These are phyloP conservation scores for Naematelia aurantialba DNA, from an alignment of 768 basidiomycete genomes.

Conservation along the genomic window DNA sequence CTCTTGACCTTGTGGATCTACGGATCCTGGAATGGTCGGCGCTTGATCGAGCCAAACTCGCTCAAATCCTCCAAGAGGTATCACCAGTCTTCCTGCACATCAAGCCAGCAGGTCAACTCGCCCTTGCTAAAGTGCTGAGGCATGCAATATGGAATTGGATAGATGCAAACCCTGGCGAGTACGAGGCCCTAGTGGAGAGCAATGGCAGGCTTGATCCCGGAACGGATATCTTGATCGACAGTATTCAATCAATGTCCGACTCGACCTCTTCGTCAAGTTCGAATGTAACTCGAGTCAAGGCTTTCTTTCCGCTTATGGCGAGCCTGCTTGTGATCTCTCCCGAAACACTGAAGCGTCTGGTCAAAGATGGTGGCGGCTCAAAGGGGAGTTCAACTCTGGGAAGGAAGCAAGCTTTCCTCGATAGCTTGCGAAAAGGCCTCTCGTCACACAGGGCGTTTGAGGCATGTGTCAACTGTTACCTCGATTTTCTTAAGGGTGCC, in stretches of 20 bases:
- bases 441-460: constrained; percentile 61
- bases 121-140: constrained; percentile 68
- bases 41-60: constrained; percentile 65
- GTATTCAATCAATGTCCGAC: constrained; percentile 58
- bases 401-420: constrained; percentile 47
- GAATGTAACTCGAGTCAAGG: constrained; percentile 44
- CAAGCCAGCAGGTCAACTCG: constrained; percentile 67
- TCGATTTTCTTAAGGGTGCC: constrained; percentile 75
- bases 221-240: constrained; percentile 81
- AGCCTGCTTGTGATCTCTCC: constrained; percentile 70
- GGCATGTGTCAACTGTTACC: constrained; percentile 65
- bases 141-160: constrained; percentile 89
- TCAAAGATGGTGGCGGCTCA: constrained; percentile 23
- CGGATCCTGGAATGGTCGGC: constrained; percentile 73
- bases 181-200: constrained; percentile 64
- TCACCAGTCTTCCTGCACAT: constrained; percentile 79
- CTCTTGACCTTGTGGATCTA: constrained; percentile 69
- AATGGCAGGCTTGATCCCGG: constrained; percentile 68
- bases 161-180: constrained; percentile 71
- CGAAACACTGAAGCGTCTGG: constrained; percentile 63
- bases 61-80: constrained; percentile 71
- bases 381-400: constrained; percentile 13
- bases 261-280: constrained; percentile 20
- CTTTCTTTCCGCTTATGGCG: constrained; percentile 75
- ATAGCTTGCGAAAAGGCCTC: constrained; percentile 55